Evolutionary conservation across 345 rosid genomes (phyloP), one percentile per base, ranked within the genome.

Genomic region (Ricinus communis): DNA sequence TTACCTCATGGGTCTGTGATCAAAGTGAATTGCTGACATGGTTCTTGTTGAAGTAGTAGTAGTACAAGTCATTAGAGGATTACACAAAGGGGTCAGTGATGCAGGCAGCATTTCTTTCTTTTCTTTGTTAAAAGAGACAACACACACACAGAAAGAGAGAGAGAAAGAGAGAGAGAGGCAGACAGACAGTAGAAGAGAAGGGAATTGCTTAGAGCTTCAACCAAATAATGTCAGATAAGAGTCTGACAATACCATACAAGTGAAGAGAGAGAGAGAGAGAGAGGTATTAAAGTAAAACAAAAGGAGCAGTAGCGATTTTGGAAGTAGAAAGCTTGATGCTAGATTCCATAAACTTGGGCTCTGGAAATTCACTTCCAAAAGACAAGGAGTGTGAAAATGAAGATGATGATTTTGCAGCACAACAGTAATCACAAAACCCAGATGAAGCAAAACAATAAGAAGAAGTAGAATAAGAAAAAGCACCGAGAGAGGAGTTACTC

Each of bases 291-390:
- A 64, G 68, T 5, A 64, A 45, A 64, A 45, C n/a, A 22, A 64
- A 45, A 45, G n/a, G 11, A 64, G 52, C 68, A 64, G 36, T 4
- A 64, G 22, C 8, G 12, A 64, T 43, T 64, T 64, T 64, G 52
- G 68, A 43, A 45, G 38, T 15, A 25, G 51, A 47, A 15, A 30
- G n/a, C 21, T 45, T 45, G 51, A 43, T 43, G 15, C 38, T 45
- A 45, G 69, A 47, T 8, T 65, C 43, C 69, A 65, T 65, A 41
- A 56, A 65, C 19, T 28, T 30, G 36, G 52, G 68, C 33, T 15
- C 68, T 14, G 38, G 68, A 64, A 65, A 65, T 65, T 46, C 56
- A 65, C 54, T 65, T 65, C 69, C 25, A 46, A 47, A 65, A 27
- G 41, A 65, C 56, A 65, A 49, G 38, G 68, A 45, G 38, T 15